A percentile compares a stretch with the other conserved stretches of the same genome.
These are phyloP conservation scores for Spirogloea muscicola DNA, from an alignment of 139 green algal genomes.

Conservation along the genomic window DNA sequence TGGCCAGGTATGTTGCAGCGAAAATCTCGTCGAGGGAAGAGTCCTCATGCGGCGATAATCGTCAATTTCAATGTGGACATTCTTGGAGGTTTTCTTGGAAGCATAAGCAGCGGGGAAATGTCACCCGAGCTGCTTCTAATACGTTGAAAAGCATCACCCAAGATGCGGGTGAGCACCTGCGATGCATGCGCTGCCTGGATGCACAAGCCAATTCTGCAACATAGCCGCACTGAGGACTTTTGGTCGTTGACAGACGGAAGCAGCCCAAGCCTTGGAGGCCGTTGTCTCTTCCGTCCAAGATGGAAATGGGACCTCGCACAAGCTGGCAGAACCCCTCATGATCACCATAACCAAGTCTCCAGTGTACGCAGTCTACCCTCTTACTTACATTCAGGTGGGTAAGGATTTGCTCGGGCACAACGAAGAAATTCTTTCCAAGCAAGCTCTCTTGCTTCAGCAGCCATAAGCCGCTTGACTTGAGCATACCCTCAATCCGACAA, in stretches of 20 bases:
- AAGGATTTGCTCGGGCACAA: too few relatives aligned
- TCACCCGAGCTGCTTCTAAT: neutral
- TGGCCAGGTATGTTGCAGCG: constrained; percentile 12
- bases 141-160: neutral
- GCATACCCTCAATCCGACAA: too few relatives aligned
- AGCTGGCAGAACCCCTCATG: constrained; percentile 21
- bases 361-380: constrained; percentile 26
- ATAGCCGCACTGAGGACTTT: neutral
- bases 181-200: neutral
- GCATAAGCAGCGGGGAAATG: neutral
- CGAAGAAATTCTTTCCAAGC: too few relatives aligned
- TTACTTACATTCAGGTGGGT: constrained; percentile 37
- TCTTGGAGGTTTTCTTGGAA: neutral
- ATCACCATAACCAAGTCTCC: constrained; percentile 21
- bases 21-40: too few relatives aligned
- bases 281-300: neutral
- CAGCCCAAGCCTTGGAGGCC: neutral
- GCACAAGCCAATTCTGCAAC: neutral
- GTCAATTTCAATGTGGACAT: neutral
- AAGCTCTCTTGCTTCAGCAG: too few relatives aligned
- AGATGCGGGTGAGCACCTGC: neutral
- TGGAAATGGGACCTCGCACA: neutral
- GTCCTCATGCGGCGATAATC: neutral
- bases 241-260: constrained; percentile 4
- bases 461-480: too few relatives aligned